These are phyloP conservation scores for Coniochaeta sp. DNA, from an alignment of 2,329 filamentous ascomycete species.

Conservation along the genomic window DNA sequence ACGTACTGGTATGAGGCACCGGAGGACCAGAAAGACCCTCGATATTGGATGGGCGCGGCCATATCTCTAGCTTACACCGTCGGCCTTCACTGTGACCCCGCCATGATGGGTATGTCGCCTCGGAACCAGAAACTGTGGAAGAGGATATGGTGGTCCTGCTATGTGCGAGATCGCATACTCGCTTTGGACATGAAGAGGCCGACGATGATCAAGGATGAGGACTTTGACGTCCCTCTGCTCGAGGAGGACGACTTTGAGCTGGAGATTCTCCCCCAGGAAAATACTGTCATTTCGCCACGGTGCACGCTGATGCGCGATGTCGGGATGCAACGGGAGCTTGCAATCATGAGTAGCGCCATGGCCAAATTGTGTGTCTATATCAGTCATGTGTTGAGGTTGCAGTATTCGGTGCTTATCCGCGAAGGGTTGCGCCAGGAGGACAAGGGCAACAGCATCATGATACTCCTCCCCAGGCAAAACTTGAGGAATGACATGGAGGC, in stretches of 20 bases:
- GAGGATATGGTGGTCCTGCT: conserved; percentile 96
- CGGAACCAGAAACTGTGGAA: conserved; percentile 81
- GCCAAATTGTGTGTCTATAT: conserved; percentile 84
- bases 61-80: conserved; percentile 91
- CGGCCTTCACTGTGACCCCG: conserved; percentile 79
- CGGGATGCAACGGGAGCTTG: conserved; percentile 68
- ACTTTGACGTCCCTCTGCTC: conserved; percentile 90
- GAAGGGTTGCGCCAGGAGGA: conserved; percentile 71
- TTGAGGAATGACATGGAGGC: conserved; percentile 56
- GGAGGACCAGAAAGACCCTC: conserved; percentile 94
- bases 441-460: conserved; percentile 72
- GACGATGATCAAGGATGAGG: conserved; percentile 85
- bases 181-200: conserved; percentile 90
- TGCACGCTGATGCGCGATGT: conserved; percentile 68
- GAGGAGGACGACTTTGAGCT: conserved; percentile 79
- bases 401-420: conserved; percentile 85
- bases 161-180: conserved; percentile 88
- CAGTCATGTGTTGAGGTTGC: conserved; percentile 79
- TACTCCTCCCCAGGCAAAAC: conserved; percentile 50
- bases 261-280: conserved; percentile 56
- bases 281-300: conserved; percentile 59
- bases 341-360: conserved; percentile 85
- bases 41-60: conserved; percentile 98
- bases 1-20: conserved; percentile 98
- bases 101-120: conserved; percentile 64